These are phyloP conservation scores for Aspergillus costaricaensis DNA, from an alignment of 2,329 filamentous ascomycete genomes.

Conservation along the genomic window DNA sequence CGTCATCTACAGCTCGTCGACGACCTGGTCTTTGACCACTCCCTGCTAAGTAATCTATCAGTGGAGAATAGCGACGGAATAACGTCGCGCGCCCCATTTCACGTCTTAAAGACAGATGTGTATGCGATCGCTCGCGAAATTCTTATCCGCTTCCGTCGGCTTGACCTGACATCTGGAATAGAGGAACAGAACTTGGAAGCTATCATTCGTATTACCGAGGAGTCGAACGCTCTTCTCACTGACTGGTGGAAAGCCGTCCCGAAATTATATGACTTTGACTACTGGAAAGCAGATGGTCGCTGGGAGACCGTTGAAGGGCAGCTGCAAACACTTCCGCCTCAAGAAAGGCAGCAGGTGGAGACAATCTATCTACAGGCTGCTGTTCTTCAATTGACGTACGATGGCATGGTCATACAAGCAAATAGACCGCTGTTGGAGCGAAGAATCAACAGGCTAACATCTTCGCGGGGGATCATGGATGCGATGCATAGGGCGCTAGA, in stretches of 20 bases:
- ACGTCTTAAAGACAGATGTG: neutral
- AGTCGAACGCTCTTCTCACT: neutral
- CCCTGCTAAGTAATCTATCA: neutral
- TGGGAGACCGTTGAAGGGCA: neutral
- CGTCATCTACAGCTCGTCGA: neutral
- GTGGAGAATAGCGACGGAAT: neutral
- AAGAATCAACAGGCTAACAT: neutral
- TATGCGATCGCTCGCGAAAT: neutral
- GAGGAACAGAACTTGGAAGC: neutral
- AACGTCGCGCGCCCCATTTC: neutral
- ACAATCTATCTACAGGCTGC: slow-evolving; percentile 1
- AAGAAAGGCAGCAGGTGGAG: neutral
- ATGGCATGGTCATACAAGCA: neutral
- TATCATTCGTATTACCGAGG: neutral
- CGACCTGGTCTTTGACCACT: neutral
- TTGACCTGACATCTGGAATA: neutral
- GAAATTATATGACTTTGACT: neutral
- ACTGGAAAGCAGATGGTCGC: neutral
- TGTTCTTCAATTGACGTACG: neutral
- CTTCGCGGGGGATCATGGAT: neutral
- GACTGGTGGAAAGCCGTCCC: neutral
- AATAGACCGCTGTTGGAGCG: neutral
- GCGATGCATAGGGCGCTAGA: neutral
- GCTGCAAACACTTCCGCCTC: neutral
- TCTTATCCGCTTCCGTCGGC: neutral